Base-by-base conservation (phyloP, 345 rosid species). In the Syzygium grande region DNA sequence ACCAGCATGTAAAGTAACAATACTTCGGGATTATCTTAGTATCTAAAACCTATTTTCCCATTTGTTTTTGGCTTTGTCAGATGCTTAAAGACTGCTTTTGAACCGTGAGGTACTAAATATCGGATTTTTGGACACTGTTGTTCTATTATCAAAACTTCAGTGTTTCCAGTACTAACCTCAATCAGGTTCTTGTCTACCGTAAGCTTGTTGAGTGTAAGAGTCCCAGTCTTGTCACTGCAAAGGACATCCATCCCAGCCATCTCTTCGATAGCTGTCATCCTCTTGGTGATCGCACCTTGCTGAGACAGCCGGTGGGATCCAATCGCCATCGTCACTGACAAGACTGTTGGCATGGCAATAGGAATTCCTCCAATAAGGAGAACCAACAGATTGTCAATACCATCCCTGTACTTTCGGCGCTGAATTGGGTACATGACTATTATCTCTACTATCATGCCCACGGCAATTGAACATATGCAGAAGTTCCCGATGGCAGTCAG, bases 221-320 rank as follows among this genome's bases (percentile, higher is more conserved):
- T 96, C 84, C 98, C 96, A 22, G 98, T 96, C 92, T 96, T 96
- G 91, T 96, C 98, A 88, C 98, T 95, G 54, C 98, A 96, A 38
- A 95, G 91, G 30, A 96, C 98, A 90, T 96, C 96, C 96, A 96
- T 96, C 73, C 98, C 98, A 53, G 98, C 97, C 98, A 96, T 96
- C 89, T 96, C 98, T 92, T 96, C 98, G 14, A 96, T 96, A 52
- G 98, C 96, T 15, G 98, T 96, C 98, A 96, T 96, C 89, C 98
- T 92, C 92, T 96, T 96, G 58, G 98, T 94, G 87, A 96, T 95
- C 86, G 98, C 96, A 78, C 97, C 98, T 93, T 96, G 98, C 87
- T 96, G 89, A 1, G 98, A 94, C 63, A 96, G 94, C 51, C 96
- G 91, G 90, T 95, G 98, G 53, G 98, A 96, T 21, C 97, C 98